A percentile compares a stretch with the other conserved stretches of the same genome.
Evolutionary conservation across 768 basidiomycete species (phyloP).

Genomic region (Pleurotus giganteus): DNA sequence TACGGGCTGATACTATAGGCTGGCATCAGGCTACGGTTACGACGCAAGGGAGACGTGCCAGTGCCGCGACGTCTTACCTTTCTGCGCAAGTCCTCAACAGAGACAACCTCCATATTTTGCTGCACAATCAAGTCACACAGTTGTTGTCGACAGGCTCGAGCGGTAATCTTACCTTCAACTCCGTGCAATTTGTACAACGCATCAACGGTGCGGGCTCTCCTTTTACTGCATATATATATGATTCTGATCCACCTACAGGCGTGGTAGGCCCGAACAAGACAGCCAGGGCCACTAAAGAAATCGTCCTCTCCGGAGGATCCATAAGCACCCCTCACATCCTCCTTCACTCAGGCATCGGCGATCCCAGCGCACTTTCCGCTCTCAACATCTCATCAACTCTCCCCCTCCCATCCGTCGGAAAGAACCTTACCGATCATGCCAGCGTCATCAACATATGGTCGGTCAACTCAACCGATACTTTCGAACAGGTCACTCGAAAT

Average conservation of each 20-base stretch:
- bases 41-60: constrained; percentile 19
- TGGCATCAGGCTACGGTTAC: constrained; percentile 23
- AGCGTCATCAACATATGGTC: constrained; percentile 12
- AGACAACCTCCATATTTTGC: constrained; percentile 23
- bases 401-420: constrained; percentile 32
- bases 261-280: too few relatives aligned
- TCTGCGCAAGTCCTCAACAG: constrained; percentile 18
- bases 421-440: constrained; percentile 33
- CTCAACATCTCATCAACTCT: constrained; percentile 30
- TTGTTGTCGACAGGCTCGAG: not conserved
- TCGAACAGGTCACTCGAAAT: constrained; percentile 23
- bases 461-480: constrained; percentile 23
- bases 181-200: constrained; percentile 17
- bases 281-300: too few relatives aligned
- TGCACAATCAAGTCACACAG: constrained; percentile 19
- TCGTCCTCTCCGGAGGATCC: constrained; percentile 36
- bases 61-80: constrained; percentile 26
- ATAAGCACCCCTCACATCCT: constrained; percentile 25
- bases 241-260: too few relatives aligned
- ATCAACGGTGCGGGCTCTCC: not conserved
- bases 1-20: constrained; percentile 11
- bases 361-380: not conserved
- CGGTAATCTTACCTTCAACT: constrained; percentile 5
- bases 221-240: too few relatives aligned
- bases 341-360: constrained; percentile 26